Evolutionary conservation across 129 eudicot genomes (phyloP), one percentile per base, ranked within the genome.

Genomic region (Lactuca sativa): DNA sequence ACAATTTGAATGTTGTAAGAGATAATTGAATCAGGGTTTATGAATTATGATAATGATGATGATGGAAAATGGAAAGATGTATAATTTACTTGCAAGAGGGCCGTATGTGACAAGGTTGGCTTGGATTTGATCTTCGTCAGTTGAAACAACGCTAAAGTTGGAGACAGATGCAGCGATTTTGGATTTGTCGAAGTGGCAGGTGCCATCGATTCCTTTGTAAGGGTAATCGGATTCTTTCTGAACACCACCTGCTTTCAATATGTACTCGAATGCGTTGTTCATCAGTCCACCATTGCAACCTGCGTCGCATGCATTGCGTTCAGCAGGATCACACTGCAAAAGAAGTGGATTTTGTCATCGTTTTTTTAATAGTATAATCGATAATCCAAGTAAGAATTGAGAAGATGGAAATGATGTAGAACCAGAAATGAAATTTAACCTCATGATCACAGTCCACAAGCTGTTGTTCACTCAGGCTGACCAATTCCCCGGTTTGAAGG

Each of bases 391-490:
- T 58, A 9, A 31, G 4, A 58, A 13, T 7, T 3, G 4, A 7
- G 55, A 30, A 8, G 15, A 51, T 49, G 31, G 41, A 59, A 59
- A 18, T 56, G 25, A 12, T 10, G 0, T 12, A 25, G 14, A 15
- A 63, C 0, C 10, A 5, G 41, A 32, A 17, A 4, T 68, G 17
- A 48, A 72, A 52, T 65, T 17, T 25, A 47, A 92, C 96, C 96
- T 88, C 96, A 56, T 92, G 97, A 75, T 92, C 96, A 72, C 97
- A 88, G 65, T 92, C 97, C 62, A 92, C 97, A 25, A 92, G 95
- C 80, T 92, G 97, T 66, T 92, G 97, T 58, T 92, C 97, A 38
- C 97, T 92, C 55, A 92, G 86, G 80, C 96, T 92, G 64, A 84
- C 95, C n/a, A 92, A 87, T 76, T 92, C 82, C 17, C 96, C 97